Percentiles rank a stretch among this genome's conserved stretches.
These are phyloP conservation scores for Globisporangium mamillatum DNA, from an alignment of 352 stramenopile genomes.

Conservation along the genomic window DNA sequence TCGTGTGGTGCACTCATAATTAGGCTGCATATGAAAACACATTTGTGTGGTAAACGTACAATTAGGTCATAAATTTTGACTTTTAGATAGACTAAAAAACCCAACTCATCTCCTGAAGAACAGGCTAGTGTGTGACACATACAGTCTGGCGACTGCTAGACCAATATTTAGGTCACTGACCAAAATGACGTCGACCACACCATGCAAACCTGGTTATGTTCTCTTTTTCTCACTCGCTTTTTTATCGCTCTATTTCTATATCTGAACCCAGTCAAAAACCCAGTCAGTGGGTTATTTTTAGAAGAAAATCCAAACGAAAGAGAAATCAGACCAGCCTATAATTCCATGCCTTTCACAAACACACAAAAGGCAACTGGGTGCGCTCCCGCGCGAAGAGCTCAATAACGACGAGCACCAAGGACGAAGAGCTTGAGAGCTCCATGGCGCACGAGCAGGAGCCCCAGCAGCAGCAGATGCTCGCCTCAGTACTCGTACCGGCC, in stretches of 20 bases:
- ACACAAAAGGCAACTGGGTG: slow-evolving; percentile 1
- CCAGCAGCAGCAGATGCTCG: background rate
- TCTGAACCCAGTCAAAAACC: background rate
- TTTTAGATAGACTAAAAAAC: too few species aligned
- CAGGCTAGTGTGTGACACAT: too few species aligned
- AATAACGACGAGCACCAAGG: background rate
- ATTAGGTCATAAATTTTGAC: too few species aligned
- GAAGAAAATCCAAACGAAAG: slow-evolving; percentile 5
- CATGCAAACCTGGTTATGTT: background rate
- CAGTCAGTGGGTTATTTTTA: slow-evolving; percentile 1
- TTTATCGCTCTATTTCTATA: slow-evolving; percentile 1
- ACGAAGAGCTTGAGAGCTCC: background rate
- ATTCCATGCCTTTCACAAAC: slow-evolving; percentile 1
- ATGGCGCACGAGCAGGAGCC: slow-evolving; percentile 10
- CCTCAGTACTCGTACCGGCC: background rate
- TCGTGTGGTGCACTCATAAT: background rate
- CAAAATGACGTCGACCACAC: background rate
- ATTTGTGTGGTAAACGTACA: background rate
- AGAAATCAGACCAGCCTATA: background rate
- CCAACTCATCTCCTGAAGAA: too few species aligned
- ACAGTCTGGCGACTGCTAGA: too few species aligned
- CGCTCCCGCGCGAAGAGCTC: background rate
- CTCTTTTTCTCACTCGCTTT: background rate
- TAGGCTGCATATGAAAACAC: background rate
- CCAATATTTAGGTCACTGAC: too few species aligned